Conservation (phyloP, 2,329 filamentous ascomycete genomes). For the Trichoderma atroviride region DNA sequence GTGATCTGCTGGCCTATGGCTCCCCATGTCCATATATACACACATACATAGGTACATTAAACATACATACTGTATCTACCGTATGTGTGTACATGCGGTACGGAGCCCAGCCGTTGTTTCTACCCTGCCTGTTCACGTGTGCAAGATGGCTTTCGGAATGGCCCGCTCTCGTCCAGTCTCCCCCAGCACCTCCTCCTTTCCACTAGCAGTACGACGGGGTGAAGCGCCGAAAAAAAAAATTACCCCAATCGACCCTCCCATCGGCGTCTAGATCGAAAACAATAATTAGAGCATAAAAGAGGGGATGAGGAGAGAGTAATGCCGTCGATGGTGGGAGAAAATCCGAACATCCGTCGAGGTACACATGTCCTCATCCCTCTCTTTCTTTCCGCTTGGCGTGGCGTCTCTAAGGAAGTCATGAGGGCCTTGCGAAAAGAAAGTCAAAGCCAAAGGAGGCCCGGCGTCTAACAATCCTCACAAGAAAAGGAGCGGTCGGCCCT, state of each 20-base stretch:
- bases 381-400: neutral
- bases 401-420: neutral
- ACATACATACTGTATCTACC: neutral
- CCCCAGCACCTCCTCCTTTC: slow-evolving; percentile 11
- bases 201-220: slow-evolving; percentile 15
- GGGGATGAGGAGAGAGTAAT: neutral
- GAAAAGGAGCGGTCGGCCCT: neutral
- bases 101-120: neutral
- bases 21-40: neutral
- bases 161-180: neutral
- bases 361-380: neutral
- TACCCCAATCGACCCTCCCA: slow-evolving; percentile 11
- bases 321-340: neutral
- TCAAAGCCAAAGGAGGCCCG: neutral
- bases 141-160: slow-evolving; percentile 12
- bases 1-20: neutral
- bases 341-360: neutral
- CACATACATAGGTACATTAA: neutral
- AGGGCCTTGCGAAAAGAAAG: neutral
- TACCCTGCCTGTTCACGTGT: slow-evolving; percentile 20
- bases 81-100: neutral
- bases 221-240: neutral
- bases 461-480: neutral
- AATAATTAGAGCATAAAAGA: neutral
- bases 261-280: slow-evolving; percentile 14